Base-by-base conservation (phyloP, 2,329 filamentous ascomycete genomes). In the Proliferodiscus dingleyae region DNA sequence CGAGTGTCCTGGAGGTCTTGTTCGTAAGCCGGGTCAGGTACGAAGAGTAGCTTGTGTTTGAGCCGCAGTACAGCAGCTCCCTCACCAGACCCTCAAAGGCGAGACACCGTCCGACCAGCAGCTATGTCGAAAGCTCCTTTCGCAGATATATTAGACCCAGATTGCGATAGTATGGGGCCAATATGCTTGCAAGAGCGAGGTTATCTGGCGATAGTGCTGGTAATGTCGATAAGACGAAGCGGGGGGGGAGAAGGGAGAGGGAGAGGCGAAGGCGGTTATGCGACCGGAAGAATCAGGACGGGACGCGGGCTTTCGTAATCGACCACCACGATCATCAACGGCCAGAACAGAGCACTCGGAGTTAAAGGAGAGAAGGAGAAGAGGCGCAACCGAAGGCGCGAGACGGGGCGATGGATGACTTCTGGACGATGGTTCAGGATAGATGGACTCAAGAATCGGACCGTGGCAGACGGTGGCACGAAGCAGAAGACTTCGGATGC, bases 161-260 rank as follows among this genome's bases (percentile, higher is more conserved):
- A 10, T 30, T 16, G 36, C 22, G 45, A 41, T 43, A 11, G 11
- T 6, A 26, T 6, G 24, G 24, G 11, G 6, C 26, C 28, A 13
- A 38, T 32, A 30, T 18, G 33, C 26, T 29, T 37, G 46, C 32
- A 50, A 44, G 38, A 45, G 22, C 16, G 24, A 16, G 28, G 24
- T 44, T 47, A 43, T 47, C 41, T 33, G 11, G 45, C 37, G 41
- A 51, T 52, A 49, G 45, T 47, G 47, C 29, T 43, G 37, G 37
- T 26, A 26, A 26, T 43, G 43, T 51, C 43, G 53, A 58, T 58
- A 54, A 53, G 54, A 51, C n/a, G 51, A 52, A 40, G 54, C 53
- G 43, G 55, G 55, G 49, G 44, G 45, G 34, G 46, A 37, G 22
- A 37, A 29, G n/a, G 51, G 52, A 40, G 54, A 53, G 43, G 55